These are phyloP conservation scores for Lasiodiplodia sp. DNA, from an alignment of 2,329 filamentous ascomycete genomes.

Conservation along the genomic window DNA sequence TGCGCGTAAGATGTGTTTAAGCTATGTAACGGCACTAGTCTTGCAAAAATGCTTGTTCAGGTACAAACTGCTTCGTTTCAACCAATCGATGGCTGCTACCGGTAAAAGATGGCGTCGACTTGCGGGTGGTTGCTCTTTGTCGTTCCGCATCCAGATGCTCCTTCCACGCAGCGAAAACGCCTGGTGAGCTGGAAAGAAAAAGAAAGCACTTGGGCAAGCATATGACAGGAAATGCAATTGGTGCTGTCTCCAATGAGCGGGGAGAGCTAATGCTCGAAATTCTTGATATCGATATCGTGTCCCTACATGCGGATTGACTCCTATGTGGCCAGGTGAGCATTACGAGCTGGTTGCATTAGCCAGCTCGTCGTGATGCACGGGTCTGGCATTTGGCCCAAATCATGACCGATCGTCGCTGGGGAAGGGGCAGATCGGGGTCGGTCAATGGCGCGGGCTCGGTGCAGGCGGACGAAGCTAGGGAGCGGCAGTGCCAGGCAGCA, in stretches of 20 bases:
- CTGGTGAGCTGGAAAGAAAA: background rate
- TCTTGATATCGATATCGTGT: background rate
- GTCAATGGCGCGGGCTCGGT: background rate
- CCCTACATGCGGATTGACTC: no score
- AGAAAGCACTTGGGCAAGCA: background rate
- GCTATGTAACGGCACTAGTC: background rate
- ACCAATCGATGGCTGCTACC: background rate
- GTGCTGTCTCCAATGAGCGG: background rate
- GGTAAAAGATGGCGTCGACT: background rate
- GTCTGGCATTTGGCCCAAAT: background rate
- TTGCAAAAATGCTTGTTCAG: background rate
- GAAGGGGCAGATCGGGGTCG: background rate
- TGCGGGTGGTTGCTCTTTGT: background rate
- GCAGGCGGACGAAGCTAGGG: background rate
- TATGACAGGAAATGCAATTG: background rate
- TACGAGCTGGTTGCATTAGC: background rate
- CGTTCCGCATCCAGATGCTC: background rate
- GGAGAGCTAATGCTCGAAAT: background rate
- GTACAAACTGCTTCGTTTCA: background rate
- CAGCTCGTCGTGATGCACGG: background rate
- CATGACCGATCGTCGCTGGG: background rate
- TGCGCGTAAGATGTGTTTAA: background rate
- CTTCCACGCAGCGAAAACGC: background rate
- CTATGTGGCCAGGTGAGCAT: background rate
- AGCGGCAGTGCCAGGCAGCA: conserved; percentile 4